These are phyloP conservation scores for Chamaenerion angustifolium DNA, from an alignment of 345 rosid genomes.

Conservation along the genomic window DNA sequence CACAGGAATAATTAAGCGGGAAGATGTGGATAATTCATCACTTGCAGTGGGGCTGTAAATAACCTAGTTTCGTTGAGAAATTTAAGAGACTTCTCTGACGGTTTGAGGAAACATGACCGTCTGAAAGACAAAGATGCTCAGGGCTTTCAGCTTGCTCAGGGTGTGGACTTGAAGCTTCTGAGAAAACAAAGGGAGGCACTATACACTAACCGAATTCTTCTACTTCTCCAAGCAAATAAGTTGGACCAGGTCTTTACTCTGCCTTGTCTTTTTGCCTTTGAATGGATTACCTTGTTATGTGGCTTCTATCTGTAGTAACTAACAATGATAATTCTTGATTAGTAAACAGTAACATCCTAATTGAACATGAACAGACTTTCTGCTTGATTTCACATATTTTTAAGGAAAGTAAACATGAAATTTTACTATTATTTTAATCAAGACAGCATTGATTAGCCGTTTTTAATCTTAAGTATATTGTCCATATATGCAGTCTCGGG, in stretches of 20 bases:
- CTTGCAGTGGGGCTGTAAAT: conserved; percentile 78
- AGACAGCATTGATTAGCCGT: too few relatives aligned
- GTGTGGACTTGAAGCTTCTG: conserved; percentile 67
- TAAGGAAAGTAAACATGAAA: too few relatives aligned
- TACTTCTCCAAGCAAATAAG: conserved; percentile 91
- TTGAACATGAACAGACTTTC: too few relatives aligned
- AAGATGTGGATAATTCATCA: conserved; percentile 72
- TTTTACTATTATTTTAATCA: conserved; percentile 2
- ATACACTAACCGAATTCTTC: conserved; percentile 65
- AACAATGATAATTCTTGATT: too few relatives aligned
- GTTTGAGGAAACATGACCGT: conserved; percentile 73
- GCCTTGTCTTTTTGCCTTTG: not conserved
- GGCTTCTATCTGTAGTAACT: not conserved
- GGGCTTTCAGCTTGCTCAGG: conserved; percentile 47
- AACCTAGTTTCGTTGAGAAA: conserved; percentile 72
- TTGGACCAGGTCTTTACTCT: conserved; percentile 66
- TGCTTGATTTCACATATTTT: too few relatives aligned
- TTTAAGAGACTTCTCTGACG: conserved; percentile 65
- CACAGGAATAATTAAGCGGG: conserved; percentile 39
- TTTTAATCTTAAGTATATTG: conserved; percentile 1
- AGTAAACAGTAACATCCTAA: too few relatives aligned
- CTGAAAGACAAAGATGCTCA: conserved; percentile 48
- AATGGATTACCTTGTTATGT: not conserved
- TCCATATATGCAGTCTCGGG: conserved; percentile 58
- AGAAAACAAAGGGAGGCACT: conserved; percentile 63